These are phyloP conservation scores for Sclerotinia borealis DNA, from an alignment of 2,329 filamentous ascomycete species.

Conservation along the genomic window DNA sequence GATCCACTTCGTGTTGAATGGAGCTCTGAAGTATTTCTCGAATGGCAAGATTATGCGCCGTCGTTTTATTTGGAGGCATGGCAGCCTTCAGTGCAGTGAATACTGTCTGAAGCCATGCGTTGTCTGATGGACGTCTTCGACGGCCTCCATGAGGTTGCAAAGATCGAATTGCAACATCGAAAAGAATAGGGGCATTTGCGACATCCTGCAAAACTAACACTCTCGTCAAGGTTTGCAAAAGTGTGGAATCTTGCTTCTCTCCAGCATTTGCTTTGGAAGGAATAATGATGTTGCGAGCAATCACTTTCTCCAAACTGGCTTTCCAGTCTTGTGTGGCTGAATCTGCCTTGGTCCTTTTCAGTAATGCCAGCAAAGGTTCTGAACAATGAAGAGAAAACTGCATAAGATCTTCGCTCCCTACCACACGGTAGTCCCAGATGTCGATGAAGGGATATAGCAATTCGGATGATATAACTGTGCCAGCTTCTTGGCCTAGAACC, in stretches of 20 bases:
- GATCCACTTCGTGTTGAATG: conserved; percentile 31
- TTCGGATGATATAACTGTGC: not conserved
- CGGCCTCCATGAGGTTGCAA: conserved; percentile 39
- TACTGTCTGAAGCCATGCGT: conserved; percentile 44
- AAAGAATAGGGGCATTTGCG: conserved; percentile 38
- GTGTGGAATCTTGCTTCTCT: conserved; percentile 16
- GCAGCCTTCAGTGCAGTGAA: conserved; percentile 34
- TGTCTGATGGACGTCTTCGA: conserved; percentile 40
- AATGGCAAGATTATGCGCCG: conserved; percentile 26
- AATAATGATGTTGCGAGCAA: conserved; percentile 33
- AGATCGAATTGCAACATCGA: conserved; percentile 41
- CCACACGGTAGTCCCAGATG: conserved; percentile 27
- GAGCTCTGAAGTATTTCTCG: conserved; percentile 33
- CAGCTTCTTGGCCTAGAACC: conserved; percentile 9
- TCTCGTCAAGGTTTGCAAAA: conserved; percentile 26
- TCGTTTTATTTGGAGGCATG: conserved; percentile 19
- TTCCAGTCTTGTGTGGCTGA: conserved; percentile 17
- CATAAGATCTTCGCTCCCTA: conserved; percentile 20
- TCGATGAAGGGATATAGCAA: conserved; percentile 30
- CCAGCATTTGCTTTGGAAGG: conserved; percentile 26
- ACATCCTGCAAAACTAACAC: conserved; percentile 26
- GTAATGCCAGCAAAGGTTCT: conserved; percentile 26
- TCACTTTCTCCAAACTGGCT: conserved; percentile 28
- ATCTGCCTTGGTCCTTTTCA: conserved; percentile 18
- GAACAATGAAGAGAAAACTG: conserved; percentile 32